These are phyloP conservation scores for Grosmannia penicillata DNA, from an alignment of 2,329 filamentous ascomycete species.

Conservation along the genomic window DNA sequence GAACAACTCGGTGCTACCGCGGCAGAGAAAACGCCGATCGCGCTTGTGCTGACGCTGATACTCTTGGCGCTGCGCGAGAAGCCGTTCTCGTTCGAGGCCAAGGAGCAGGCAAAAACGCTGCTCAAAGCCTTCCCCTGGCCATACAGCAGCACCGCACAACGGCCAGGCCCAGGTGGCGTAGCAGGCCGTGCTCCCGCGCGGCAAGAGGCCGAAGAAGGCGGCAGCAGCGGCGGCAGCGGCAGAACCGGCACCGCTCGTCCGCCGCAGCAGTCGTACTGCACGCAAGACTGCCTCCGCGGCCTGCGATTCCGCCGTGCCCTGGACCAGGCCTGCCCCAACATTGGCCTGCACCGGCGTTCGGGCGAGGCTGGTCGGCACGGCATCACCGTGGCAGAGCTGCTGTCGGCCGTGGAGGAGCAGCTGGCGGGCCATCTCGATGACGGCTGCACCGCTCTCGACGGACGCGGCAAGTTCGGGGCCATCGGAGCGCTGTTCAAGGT, in stretches of 20 bases:
- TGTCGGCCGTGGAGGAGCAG: neutral
- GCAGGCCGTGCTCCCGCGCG: neutral
- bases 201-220: neutral
- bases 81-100: neutral
- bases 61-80: neutral
- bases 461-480: neutral
- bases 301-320: neutral
- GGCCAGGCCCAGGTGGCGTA: neutral
- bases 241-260: neutral
- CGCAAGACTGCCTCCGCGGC: neutral
- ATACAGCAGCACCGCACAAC: neutral
- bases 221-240: neutral
- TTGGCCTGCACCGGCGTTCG: neutral
- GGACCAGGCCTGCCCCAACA: neutral
- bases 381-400: neutral
- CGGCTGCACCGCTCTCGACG: neutral
- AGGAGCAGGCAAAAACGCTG: neutral
- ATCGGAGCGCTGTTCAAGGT: constrained; percentile 4
- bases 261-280: constrained; percentile 1
- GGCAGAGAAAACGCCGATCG: neutral
- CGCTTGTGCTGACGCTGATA: neutral
- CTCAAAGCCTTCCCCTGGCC: neutral
- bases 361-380: neutral
- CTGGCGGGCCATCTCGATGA: neutral
- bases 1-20: neutral